Percentiles rank a stretch among this genome's conserved stretches.
Conservation (phyloP, 2,329 filamentous ascomycete genomes). For the Pyrenophora tritici-repentis region DNA sequence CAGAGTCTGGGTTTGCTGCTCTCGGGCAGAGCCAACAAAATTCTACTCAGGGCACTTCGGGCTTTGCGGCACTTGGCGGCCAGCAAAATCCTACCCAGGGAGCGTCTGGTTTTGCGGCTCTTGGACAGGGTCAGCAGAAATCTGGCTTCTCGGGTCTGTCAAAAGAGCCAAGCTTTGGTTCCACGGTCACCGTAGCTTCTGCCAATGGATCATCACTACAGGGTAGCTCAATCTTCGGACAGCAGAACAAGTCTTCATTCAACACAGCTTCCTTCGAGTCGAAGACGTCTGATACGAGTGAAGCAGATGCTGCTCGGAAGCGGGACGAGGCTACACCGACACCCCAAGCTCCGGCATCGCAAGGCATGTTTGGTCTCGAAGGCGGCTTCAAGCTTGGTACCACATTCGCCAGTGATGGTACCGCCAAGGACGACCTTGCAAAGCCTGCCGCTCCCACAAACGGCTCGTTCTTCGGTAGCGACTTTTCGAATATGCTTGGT, state of each 20-base stretch:
- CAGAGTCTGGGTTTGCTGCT: slow-evolving; percentile 33
- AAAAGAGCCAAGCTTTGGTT: slow-evolving; percentile 47
- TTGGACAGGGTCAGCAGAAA: slow-evolving; percentile 36
- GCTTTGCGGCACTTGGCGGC: slow-evolving; percentile 8
- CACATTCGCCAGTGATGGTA: slow-evolving; percentile 69
- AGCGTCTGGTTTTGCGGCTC: slow-evolving; percentile 37
- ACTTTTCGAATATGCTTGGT: slow-evolving; percentile 64
- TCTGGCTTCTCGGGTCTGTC: slow-evolving; percentile 36
- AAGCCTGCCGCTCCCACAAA: slow-evolving; percentile 52
- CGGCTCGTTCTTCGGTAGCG: slow-evolving; percentile 65
- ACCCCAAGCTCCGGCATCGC: slow-evolving; percentile 30
- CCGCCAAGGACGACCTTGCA: slow-evolving; percentile 63
- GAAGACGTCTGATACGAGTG: slow-evolving; percentile 38
- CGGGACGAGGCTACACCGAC: slow-evolving; percentile 46
- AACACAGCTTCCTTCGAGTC: slow-evolving; percentile 36
- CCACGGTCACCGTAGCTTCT: slow-evolving; percentile 48
- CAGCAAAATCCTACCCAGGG: not conserved
- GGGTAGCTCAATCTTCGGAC: slow-evolving; percentile 34
- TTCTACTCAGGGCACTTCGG: slow-evolving; percentile 16
- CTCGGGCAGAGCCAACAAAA: slow-evolving; percentile 37
- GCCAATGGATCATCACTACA: slow-evolving; percentile 39
- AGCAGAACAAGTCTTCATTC: slow-evolving; percentile 36
- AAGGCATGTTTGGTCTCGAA: slow-evolving; percentile 40
- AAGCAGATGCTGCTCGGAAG: slow-evolving; percentile 34
- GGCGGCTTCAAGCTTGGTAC: slow-evolving; percentile 68